phyloP scores from a whole-genome alignment of 2,329 filamentous ascomycete genomes.

The Davidsoniella australis region DNA sequence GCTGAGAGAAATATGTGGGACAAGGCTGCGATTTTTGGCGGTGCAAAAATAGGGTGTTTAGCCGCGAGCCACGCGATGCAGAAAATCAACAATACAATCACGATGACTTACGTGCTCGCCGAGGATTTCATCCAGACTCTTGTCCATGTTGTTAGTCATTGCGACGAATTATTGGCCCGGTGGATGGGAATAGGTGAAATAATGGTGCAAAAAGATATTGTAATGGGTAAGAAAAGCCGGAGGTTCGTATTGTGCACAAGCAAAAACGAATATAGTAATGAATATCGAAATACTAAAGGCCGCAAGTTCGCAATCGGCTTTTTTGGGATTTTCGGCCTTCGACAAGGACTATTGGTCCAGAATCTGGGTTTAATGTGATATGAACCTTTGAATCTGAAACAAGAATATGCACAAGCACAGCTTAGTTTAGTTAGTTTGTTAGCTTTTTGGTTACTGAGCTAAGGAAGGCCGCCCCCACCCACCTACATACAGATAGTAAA shows the following conservation, averaged over 20 bases:
- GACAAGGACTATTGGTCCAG: background rate
- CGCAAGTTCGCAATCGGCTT: background rate
- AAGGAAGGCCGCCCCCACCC: too few relatives aligned
- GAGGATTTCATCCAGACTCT: conserved; percentile 40
- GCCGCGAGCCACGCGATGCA: background rate
- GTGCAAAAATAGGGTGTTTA: background rate
- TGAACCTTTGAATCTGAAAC: conserved; percentile 5
- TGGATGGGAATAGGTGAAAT: background rate
- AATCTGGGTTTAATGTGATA: background rate
- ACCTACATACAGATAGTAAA: too few relatives aligned
- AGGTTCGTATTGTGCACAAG: background rate
- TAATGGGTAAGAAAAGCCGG: background rate
- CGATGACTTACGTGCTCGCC: conserved; percentile 26
- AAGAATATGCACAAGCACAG: background rate
- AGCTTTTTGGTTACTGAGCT: too few relatives aligned
- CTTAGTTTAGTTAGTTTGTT: too few relatives aligned
- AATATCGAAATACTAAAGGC: conserved; percentile 5
- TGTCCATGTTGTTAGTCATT: conserved; percentile 32
- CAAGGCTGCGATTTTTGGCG: background rate
- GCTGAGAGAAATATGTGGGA: conserved; percentile 1
- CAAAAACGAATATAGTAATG: background rate
- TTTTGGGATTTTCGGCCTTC: too few relatives aligned
- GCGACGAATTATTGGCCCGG: conserved; percentile 4
- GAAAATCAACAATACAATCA: background rate
- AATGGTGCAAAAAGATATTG: background rate